These are phyloP conservation scores for Aspergillus sp. DNA, from an alignment of 2,329 filamentous ascomycete genomes.

Conservation along the genomic window DNA sequence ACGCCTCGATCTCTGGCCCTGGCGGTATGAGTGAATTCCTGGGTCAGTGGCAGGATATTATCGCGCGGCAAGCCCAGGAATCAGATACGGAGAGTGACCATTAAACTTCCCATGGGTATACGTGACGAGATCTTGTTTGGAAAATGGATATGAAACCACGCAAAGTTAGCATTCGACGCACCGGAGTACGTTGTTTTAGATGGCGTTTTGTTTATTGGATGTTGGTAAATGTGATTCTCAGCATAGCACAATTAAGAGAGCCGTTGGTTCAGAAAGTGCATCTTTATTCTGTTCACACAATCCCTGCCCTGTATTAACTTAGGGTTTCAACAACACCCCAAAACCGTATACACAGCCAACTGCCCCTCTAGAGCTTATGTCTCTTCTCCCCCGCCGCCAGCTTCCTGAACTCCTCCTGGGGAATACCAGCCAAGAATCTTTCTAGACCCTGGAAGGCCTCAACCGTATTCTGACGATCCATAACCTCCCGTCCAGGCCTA, in stretches of 20 bases:
- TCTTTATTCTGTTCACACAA: not conserved
- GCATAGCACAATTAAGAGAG: not conserved
- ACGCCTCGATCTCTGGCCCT: slow-evolving; percentile 64
- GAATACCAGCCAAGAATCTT: slow-evolving; percentile 74
- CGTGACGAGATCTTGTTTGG: not conserved
- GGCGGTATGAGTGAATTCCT: slow-evolving; percentile 81
- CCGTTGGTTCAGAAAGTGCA: too few relatives aligned
- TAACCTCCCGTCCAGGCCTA: slow-evolving; percentile 66
- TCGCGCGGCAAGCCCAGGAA: slow-evolving; percentile 43
- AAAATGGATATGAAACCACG: not conserved
- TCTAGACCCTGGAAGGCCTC: slow-evolving; percentile 87
- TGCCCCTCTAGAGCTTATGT: slow-evolving; percentile 71
- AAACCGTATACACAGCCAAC: not conserved
- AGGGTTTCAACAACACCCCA: not conserved
- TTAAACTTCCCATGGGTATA: not conserved
- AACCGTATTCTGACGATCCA: slow-evolving; percentile 75
- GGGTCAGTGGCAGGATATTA: slow-evolving; percentile 67
- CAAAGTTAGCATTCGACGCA: not conserved
- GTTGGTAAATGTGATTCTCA: too few relatives aligned
- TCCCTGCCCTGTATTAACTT: not conserved
- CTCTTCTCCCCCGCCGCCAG: slow-evolving; percentile 85
- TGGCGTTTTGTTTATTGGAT: not conserved
- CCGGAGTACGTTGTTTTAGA: not conserved
- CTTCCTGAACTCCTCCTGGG: slow-evolving; percentile 85
- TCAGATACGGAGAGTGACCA: slow-evolving; percentile 37